phyloP scores from a whole-genome alignment of 306 rosid species.

The Quercus glauca region DNA sequence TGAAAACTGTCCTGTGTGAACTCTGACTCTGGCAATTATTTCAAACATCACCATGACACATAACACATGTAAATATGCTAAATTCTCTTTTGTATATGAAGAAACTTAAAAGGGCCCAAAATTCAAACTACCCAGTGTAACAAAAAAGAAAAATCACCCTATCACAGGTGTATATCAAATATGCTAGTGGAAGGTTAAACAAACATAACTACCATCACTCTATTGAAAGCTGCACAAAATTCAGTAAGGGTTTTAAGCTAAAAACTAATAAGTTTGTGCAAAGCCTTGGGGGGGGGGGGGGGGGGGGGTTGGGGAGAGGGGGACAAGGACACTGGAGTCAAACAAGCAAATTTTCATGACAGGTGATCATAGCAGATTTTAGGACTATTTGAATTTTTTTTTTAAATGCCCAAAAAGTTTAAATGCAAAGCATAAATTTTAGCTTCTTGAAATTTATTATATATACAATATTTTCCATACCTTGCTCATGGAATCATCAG shows the following conservation, averaged over 20 bases:
- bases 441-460: conserved; percentile 5
- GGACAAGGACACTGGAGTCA: too few relatives aligned
- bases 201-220: too few relatives aligned
- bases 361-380: too few relatives aligned
- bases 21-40: background rate
- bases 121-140: background rate
- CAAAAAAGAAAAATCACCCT: background rate
- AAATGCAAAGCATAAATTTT: background rate
- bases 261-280: background rate
- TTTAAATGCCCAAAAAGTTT: too few relatives aligned
- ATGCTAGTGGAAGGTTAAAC: too few relatives aligned
- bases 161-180: too few relatives aligned
- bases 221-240: background rate
- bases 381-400: too few relatives aligned
- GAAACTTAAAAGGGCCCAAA: background rate
- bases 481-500: conserved; percentile 75
- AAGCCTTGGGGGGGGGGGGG: background rate
- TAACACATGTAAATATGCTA: too few relatives aligned
- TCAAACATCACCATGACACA: too few relatives aligned
- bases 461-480: conserved; percentile 26
- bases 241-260: background rate
- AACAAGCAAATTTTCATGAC: too few relatives aligned
- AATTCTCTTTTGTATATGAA: background rate
- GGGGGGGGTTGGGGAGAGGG: too few relatives aligned
- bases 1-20: background rate